These are phyloP conservation scores for Trichophaea hybrida DNA, from an alignment of 2,329 filamentous ascomycete genomes.

Conservation along the genomic window DNA sequence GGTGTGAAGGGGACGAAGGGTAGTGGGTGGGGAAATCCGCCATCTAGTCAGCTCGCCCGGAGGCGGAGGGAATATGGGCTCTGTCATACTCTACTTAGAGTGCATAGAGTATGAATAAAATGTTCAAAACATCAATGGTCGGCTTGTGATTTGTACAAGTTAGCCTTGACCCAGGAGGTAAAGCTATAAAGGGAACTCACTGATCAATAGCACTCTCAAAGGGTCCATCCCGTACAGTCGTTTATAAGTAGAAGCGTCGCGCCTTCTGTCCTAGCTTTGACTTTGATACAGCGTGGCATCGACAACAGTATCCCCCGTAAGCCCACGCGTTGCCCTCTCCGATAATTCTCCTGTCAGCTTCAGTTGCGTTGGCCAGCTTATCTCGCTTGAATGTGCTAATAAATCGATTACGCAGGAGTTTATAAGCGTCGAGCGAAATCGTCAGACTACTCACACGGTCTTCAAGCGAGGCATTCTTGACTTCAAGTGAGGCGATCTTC, in stretches of 20 bases:
- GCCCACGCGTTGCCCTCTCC: neutral
- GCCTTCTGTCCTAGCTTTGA: neutral
- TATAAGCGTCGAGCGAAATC: neutral
- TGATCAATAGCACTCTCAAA: neutral
- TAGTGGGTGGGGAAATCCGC: too few relatives aligned
- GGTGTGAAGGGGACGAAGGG: too few relatives aligned
- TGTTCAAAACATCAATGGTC: conserved; percentile 7
- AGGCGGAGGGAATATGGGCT: too few relatives aligned
- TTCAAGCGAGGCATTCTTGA: too few relatives aligned
- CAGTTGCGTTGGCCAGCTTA: neutral
- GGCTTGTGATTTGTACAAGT: conserved; percentile 4
- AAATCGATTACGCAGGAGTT: neutral
- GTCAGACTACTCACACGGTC: neutral
- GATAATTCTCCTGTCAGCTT: neutral
- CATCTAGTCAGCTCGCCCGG: too few relatives aligned
- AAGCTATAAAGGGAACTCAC: conserved; percentile 13
- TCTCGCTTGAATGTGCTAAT: neutral
- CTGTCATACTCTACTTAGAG: too few relatives aligned
- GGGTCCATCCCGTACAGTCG: neutral
- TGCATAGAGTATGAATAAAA: too few relatives aligned
- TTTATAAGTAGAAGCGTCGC: neutral
- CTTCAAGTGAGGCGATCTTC: too few relatives aligned
- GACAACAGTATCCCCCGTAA: neutral
- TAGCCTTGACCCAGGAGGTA: neutral
- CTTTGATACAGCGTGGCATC: neutral